A percentile compares a stretch with the other conserved stretches of the same genome.
Conservation (phyloP, 2,329 filamentous ascomycete species). For the Mycogone perniciosa region DNA sequence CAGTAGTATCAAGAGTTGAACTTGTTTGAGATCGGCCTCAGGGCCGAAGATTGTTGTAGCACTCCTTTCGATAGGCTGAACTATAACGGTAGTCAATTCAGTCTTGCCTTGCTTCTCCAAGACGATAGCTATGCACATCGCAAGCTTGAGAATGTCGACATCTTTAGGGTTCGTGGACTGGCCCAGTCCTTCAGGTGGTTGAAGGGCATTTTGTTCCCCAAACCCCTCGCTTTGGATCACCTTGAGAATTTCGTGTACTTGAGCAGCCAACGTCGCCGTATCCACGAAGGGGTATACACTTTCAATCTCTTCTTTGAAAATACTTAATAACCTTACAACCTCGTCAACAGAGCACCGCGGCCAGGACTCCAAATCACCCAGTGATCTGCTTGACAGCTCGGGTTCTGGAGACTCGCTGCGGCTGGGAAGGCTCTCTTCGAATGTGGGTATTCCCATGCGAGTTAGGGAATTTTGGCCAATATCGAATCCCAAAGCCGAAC, state of each 20-base stretch:
- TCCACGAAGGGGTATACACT: slow-evolving; percentile 30
- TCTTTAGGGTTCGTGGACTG: slow-evolving; percentile 19
- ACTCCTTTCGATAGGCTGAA: slow-evolving; percentile 24
- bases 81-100: slow-evolving; percentile 22
- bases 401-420: background rate
- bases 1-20: slow-evolving; percentile 28
- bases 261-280: slow-evolving; percentile 21
- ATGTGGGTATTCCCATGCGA: slow-evolving; percentile 28
- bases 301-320: slow-evolving; percentile 36
- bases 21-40: slow-evolving; percentile 27
- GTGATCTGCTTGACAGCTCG: background rate
- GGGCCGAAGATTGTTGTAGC: slow-evolving; percentile 23
- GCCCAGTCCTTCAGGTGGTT: background rate
- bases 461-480: slow-evolving; percentile 31
- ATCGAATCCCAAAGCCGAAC: slow-evolving; percentile 29
- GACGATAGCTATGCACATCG: slow-evolving; percentile 27
- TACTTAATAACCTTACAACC: slow-evolving; percentile 26
- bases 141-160: slow-evolving; percentile 28
- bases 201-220: background rate
- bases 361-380: slow-evolving; percentile 20
- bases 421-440: slow-evolving; percentile 21
- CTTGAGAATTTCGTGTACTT: slow-evolving; percentile 22
- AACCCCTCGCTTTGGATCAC: slow-evolving; percentile 14
- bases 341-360: slow-evolving; percentile 19
- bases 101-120: slow-evolving; percentile 28